Conservation (phyloP, 306 rosid species). For the Lathyrus sativus region DNA sequence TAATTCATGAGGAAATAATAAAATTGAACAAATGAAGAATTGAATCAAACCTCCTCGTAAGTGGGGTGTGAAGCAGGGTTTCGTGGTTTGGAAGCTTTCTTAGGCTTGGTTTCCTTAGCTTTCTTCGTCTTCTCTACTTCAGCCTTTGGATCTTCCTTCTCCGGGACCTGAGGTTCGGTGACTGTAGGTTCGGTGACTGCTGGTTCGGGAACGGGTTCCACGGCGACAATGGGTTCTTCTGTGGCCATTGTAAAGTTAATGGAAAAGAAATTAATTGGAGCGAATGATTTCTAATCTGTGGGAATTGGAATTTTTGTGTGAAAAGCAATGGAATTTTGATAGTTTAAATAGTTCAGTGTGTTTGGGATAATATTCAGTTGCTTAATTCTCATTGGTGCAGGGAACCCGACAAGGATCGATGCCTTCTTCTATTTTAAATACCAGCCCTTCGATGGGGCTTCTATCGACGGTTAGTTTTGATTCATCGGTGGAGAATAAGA, state of each 20-base stretch:
- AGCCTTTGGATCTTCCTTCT: conserved; percentile 36
- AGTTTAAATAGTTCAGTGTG: conserved; percentile 60
- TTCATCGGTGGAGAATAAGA: conserved; percentile 28
- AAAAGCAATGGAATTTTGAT: conserved; percentile 44
- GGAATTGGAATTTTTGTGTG: conserved; percentile 43
- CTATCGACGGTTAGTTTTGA: conserved; percentile 53
- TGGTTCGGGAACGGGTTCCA: conserved; percentile 34
- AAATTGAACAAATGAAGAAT: neutral
- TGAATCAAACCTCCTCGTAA: conserved; percentile 61
- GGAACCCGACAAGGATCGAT: conserved; percentile 58
- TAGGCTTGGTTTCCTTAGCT: conserved; percentile 54
- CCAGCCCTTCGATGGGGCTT: conserved; percentile 52
- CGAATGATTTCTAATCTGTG: too few relatives aligned
- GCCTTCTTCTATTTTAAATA: conserved; percentile 50
- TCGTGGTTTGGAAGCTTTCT: conserved; percentile 55
- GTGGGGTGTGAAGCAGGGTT: conserved; percentile 64
- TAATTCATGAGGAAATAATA: neutral
- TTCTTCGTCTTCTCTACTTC: conserved; percentile 38
- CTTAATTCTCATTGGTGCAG: conserved; percentile 58
- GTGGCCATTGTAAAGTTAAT: conserved; percentile 51
- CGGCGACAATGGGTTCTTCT: conserved; percentile 51
- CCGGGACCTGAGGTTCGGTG: conserved; percentile 44
- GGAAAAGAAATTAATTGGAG: neutral
- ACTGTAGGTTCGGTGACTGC: neutral
- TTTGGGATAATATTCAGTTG: conserved; percentile 34